Base-by-base conservation (phyloP, 495 filamentous ascomycete species). In the Pyronema domesticum region DNA sequence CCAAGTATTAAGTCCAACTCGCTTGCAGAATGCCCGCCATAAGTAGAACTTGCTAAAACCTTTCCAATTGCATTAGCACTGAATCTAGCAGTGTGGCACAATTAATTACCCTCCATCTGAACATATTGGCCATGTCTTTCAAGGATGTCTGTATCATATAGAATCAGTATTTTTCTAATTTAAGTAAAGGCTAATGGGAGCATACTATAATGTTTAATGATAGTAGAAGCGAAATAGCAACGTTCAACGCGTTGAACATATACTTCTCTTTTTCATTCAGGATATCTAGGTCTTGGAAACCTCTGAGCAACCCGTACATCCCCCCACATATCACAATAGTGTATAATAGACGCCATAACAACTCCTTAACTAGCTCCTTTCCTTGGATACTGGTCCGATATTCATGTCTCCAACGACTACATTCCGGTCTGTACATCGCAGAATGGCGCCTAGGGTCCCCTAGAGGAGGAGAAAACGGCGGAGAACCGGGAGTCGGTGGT, bases 241-340 rank as follows among this genome's bases (percentile, higher is more conserved):
- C 6, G 40, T 53, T 40, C 34, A 53, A 18, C 7, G 50, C 50
- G 13, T 53, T 53, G 34, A 53, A 53, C 11, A 53, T 30, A 43
- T 53, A 19, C 19, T 53, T 53, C 37, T 53, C 13, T 9, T 2
- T 18, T 11, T 13, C 19, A 53, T 53, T 30, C 50, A 53, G 17
- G 2, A 53, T 23, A 8, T n/a, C 50, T 3, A 35, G 3, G 34
- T 17, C 13, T 5, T 34, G 9, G 30, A 34, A 50, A 10, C 13
- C 7, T 13, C 34, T 34, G 3, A 50, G 19, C 8, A 50, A 13
- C 11, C 19, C 47, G 2, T n/a, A n/a, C 10, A 19, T 50, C 2
- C 23, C 47, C 13, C 1, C 47, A 13, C 23, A 13, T 7, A 50
- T 35, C 18, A 50, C 3, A 36, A 7, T 11, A 2, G 23, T 50